These are phyloP conservation scores for Boletellus dicymbophilus DNA, from an alignment of 1,284 basidiomycete genomes.

Conservation along the genomic window DNA sequence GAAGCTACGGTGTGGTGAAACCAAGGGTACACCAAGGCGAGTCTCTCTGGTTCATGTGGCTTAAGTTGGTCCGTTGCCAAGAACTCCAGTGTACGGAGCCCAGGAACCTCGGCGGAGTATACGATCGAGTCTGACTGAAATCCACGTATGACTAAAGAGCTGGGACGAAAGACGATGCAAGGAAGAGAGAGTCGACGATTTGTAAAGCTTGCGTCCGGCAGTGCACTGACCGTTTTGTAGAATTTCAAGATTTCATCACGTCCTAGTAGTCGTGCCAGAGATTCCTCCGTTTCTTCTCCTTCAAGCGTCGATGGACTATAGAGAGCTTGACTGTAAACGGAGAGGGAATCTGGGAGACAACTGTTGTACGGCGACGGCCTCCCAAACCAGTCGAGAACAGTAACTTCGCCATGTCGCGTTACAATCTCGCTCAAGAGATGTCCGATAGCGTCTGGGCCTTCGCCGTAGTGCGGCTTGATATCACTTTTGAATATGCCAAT, in stretches of 20 bases:
- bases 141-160: background rate
- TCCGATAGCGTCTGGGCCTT: conserved; percentile 11
- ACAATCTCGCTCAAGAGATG: conserved; percentile 18
- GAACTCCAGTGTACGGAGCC: background rate
- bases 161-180: conserved; percentile 1
- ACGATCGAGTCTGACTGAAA: background rate
- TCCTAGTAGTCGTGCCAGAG: background rate
- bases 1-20: background rate
- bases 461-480: conserved; percentile 15
- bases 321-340: conserved; percentile 7
- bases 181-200: conserved; percentile 6
- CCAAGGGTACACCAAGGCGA: conserved; percentile 2
- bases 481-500: conserved; percentile 20
- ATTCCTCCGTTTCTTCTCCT: background rate
- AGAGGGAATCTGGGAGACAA: conserved; percentile 8
- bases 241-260: background rate
- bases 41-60: background rate
- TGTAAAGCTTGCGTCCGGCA: background rate
- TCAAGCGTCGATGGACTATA: background rate
- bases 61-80: background rate
- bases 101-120: background rate
- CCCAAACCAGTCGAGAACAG: conserved; percentile 16
- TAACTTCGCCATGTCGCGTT: conserved; percentile 13
- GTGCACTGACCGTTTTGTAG: background rate
- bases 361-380: conserved; percentile 17